Percentiles rank a stretch among this genome's conserved stretches.
phyloP scores from a whole-genome alignment of 345 rosid genomes.

The Lepidium sativum region DNA sequence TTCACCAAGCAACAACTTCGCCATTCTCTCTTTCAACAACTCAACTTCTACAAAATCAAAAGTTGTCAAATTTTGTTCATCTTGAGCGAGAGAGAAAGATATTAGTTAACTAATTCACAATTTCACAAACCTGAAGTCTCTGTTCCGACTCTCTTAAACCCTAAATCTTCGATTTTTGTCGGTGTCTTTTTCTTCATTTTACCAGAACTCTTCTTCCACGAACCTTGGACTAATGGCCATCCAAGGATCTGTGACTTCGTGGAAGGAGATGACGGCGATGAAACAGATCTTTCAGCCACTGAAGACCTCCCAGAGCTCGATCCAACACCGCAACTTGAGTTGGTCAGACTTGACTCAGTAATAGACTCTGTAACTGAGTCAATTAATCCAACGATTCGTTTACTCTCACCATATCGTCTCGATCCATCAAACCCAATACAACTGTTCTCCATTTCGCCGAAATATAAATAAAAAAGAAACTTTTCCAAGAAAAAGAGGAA shows the following conservation, averaged over 20 bases:
- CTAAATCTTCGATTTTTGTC: conserved; percentile 30
- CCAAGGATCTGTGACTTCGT: conserved; percentile 52
- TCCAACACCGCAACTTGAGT: conserved; percentile 33
- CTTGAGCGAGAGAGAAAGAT: conserved; percentile 22
- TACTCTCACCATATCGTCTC: conserved; percentile 19
- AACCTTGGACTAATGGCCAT: conserved; percentile 74
- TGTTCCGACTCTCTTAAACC: conserved; percentile 40
- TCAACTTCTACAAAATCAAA: conserved; percentile 46
- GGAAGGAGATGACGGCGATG: conserved; percentile 37
- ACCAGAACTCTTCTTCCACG: conserved; percentile 35
- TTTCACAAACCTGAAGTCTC: conserved; percentile 51
- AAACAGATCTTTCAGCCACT: conserved; percentile 29
- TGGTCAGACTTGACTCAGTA: conserved; percentile 49
- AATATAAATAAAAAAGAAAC: not conserved
- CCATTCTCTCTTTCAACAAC: conserved; percentile 93
- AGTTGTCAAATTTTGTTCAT: not conserved
- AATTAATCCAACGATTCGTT: conserved; percentile 15
- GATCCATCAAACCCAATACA: conserved; percentile 33
- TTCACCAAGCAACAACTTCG: conserved; percentile 94
- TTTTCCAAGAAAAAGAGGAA: conserved; percentile 6
- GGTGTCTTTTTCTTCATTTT: conserved; percentile 28
- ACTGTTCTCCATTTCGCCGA: conserved; percentile 41
- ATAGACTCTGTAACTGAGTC: conserved; percentile 45
- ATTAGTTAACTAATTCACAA: not conserved
- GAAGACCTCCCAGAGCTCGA: conserved; percentile 36